These are phyloP conservation scores for Leptoxyphium fumago DNA, from an alignment of 2,329 filamentous ascomycete species.

Conservation along the genomic window DNA sequence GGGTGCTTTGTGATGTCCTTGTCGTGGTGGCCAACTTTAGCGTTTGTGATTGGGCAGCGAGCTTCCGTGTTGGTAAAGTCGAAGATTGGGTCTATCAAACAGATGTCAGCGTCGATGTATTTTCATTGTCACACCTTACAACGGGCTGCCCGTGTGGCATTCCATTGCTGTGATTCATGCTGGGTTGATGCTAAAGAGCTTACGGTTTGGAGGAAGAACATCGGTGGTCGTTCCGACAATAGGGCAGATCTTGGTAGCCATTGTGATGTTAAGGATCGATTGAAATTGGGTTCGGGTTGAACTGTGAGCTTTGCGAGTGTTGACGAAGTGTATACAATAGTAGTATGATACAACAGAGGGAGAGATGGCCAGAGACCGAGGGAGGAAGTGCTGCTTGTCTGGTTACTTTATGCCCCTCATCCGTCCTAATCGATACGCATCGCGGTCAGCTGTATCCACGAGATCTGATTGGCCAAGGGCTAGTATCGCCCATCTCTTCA, in stretches of 20 bases:
- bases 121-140: no score
- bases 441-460: neutral
- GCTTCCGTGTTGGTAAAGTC: constrained; percentile 26
- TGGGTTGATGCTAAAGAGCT: neutral
- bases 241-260: constrained; percentile 6
- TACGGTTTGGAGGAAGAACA: constrained; percentile 1
- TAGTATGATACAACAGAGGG: no score
- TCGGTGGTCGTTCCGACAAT: constrained; percentile 6
- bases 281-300: no score
- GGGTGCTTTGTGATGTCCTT: constrained; percentile 28
- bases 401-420: neutral
- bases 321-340: no score
- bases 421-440: neutral
- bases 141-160: no score
- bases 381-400: no score
- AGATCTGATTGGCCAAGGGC: neutral
- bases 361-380: no score
- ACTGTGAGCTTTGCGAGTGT: no score
- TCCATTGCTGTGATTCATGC: no score
- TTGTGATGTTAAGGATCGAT: neutral
- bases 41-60: constrained; percentile 31
- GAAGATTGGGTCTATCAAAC: constrained; percentile 7
- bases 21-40: constrained; percentile 31
- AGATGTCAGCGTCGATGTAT: no score
- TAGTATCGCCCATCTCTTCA: neutral